A percentile compares a stretch with the other conserved stretches of the same genome.
Conservation (phyloP, 139 green algal genomes). For the Chlamydomonas schloesseri region DNA sequence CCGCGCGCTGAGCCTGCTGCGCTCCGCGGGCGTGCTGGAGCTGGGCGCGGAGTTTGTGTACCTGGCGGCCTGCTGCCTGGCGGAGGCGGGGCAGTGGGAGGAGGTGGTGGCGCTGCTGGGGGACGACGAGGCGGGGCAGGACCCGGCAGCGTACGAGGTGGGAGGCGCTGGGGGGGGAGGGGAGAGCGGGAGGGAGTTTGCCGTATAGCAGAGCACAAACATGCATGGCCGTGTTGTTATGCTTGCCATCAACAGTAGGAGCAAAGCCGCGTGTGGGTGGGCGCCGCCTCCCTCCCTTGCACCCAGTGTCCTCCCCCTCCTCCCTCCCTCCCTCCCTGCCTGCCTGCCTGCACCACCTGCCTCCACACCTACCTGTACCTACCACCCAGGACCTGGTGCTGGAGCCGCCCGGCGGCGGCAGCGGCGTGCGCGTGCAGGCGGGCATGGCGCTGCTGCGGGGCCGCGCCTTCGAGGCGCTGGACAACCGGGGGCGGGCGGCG, state of each 20-base stretch:
- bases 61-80: slow-evolving; percentile 84
- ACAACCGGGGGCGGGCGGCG: slow-evolving; percentile 81
- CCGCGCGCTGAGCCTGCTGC: slow-evolving; percentile 79
- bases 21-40: slow-evolving; percentile 62
- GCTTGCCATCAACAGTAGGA: no score
- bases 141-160: slow-evolving; percentile 9
- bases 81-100: slow-evolving; percentile 88
- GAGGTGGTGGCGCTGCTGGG: slow-evolving; percentile 89
- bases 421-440: slow-evolving; percentile 44
- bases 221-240: no score
- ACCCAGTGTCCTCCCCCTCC: neutral
- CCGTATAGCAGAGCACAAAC: no score
- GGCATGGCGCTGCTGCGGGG: slow-evolving; percentile 86
- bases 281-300: no score
- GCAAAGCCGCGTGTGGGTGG: no score
- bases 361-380: neutral
- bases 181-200: no score
- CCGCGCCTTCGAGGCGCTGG: slow-evolving; percentile 82
- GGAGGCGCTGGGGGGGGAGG: neutral
- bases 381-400: neutral
- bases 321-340: neutral
- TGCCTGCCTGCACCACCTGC: neutral
- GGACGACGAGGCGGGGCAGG: slow-evolving; percentile 58
- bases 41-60: slow-evolving; percentile 76
- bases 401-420: neutral